phyloP scores from a whole-genome alignment of 495 filamentous ascomycete species.

The Trichoderma gamsii region DNA sequence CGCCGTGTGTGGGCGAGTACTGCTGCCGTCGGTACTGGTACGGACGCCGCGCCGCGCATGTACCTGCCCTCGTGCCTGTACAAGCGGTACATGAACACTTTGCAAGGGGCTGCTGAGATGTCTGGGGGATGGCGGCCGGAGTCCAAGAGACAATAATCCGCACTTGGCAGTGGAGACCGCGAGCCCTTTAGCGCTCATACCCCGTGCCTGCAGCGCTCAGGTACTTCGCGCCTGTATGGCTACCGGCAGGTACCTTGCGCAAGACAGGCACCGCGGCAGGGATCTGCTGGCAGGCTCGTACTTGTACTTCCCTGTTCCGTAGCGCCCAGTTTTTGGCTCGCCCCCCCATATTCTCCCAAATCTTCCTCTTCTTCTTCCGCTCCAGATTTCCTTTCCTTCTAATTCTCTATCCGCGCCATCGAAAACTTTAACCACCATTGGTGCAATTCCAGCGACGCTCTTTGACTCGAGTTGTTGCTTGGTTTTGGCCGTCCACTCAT shows the following conservation, averaged over 20 bases:
- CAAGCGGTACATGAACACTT: neutral
- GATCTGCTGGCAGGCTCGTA: slow-evolving; percentile 16
- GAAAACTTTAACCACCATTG: slow-evolving; percentile 21
- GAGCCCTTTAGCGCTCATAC: slow-evolving; percentile 2
- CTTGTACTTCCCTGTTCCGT: slow-evolving; percentile 17
- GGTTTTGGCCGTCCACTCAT: slow-evolving; percentile 38
- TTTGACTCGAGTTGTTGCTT: slow-evolving; percentile 28
- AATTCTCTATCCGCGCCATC: slow-evolving; percentile 18
- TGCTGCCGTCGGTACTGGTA: neutral
- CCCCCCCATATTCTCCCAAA: slow-evolving; percentile 24
- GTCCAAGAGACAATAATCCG: neutral
- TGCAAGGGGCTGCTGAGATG: neutral
- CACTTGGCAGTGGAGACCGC: neutral
- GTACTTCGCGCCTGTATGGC: too few species aligned
- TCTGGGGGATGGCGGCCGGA: neutral
- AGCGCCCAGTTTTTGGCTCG: slow-evolving; percentile 22
- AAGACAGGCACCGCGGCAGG: slow-evolving; percentile 17
- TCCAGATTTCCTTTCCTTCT: slow-evolving; percentile 13
- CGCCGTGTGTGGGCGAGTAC: neutral
- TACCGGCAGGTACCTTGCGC: slow-evolving; percentile 21
- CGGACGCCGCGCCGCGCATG: neutral
- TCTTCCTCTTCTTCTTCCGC: slow-evolving; percentile 22
- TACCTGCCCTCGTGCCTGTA: slow-evolving; percentile 1
- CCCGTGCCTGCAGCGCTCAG: slow-evolving; percentile 13
- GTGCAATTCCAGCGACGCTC: slow-evolving; percentile 33